phyloP scores from a whole-genome alignment of 352 stramenopile genomes.

The Phytophthora europaea region DNA sequence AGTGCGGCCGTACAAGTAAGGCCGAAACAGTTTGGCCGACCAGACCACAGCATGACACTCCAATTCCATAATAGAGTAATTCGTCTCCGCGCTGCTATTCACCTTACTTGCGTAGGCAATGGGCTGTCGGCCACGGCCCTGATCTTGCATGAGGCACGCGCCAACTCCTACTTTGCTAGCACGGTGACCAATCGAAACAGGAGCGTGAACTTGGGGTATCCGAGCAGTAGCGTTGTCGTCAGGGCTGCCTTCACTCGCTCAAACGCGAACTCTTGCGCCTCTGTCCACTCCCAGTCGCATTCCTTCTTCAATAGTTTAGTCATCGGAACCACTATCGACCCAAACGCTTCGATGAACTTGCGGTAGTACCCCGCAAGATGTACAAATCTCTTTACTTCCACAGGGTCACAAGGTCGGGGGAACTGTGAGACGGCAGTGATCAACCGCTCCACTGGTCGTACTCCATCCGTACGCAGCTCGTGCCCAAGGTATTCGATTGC shows the following conservation, averaged over 20 bases:
- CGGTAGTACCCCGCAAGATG: neutral
- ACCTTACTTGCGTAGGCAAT: no score
- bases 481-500: no score
- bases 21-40: neutral
- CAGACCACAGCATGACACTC: neutral
- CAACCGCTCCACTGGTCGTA: no score
- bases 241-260: neutral
- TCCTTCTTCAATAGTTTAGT: neutral
- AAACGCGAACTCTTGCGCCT: neutral
- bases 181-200: neutral
- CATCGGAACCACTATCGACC: neutral
- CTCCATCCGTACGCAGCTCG: no score
- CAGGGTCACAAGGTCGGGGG: no score
- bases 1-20: no score
- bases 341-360: neutral
- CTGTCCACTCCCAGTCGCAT: neutral
- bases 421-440: no score
- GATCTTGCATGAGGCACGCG: neutral
- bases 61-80: no score
- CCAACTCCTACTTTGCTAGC: neutral
- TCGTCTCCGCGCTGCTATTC: no score
- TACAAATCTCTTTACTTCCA: no score
- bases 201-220: neutral
- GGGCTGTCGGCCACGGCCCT: no score
- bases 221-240: neutral